phyloP scores from a whole-genome alignment of 2,329 filamentous ascomycete species.

The Botrytis elliptica region DNA sequence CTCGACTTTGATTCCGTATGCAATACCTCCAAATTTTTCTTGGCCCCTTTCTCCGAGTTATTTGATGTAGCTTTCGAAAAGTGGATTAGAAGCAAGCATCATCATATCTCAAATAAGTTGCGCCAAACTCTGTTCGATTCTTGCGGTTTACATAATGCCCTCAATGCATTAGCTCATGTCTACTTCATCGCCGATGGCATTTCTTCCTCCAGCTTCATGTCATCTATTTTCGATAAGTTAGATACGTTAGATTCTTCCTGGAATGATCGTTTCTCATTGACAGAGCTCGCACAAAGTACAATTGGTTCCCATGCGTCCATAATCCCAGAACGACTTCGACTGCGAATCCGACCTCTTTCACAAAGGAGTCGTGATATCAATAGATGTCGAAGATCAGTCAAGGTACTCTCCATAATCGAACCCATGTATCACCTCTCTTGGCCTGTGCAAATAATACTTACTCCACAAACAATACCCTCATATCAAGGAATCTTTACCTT shows the following conservation, averaged over 20 bases:
- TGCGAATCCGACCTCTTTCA: conserved; percentile 49
- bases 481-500: conserved; percentile 76
- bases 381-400: conserved; percentile 57
- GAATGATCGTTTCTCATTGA: conserved; percentile 80
- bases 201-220: conserved; percentile 62
- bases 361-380: conserved; percentile 45
- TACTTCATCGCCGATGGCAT: conserved; percentile 78
- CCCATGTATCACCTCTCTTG: conserved; percentile 67
- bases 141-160: conserved; percentile 63
- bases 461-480: conserved; percentile 57
- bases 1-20: conserved; percentile 61
- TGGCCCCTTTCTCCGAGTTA: conserved; percentile 71
- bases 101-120: conserved; percentile 65
- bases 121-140: conserved; percentile 64
- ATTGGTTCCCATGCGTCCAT: conserved; percentile 55
- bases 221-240: conserved; percentile 71
- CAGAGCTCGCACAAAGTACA: conserved; percentile 71
- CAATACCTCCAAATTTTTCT: conserved; percentile 43
- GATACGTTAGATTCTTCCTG: conserved; percentile 61
- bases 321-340: conserved; percentile 61
- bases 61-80: conserved; percentile 68
- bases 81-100: conserved; percentile 77
- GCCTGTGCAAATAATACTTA: conserved; percentile 71
- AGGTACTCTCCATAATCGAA: conserved; percentile 60
- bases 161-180: conserved; percentile 67